A percentile compares a stretch with the other conserved stretches of the same genome.
These are phyloP conservation scores for Cichorium intybus DNA, from an alignment of 140 eudicot genomes.

Conservation along the genomic window DNA sequence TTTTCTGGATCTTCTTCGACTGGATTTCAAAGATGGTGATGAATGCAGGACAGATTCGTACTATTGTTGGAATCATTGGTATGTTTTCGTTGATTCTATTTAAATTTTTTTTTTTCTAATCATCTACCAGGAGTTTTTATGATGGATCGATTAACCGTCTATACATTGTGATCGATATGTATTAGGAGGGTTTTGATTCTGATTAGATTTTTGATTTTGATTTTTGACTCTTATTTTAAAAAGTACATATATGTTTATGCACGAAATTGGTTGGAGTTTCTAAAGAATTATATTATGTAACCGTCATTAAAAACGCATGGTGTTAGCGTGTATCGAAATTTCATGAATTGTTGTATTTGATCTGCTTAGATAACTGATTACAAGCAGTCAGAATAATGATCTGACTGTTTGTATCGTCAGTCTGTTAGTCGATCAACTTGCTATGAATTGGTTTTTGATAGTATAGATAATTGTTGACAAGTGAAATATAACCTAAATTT, in stretches of 20 bases:
- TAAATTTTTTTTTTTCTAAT: neutral
- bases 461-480: neutral
- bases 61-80: constrained; percentile 54
- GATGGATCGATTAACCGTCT: neutral
- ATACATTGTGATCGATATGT: neutral
- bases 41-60: constrained; percentile 32
- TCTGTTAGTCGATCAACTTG: neutral
- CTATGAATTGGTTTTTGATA: too few relatives aligned
- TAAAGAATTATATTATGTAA: neutral
- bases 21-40: constrained; percentile 22
- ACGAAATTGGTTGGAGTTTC: constrained; percentile 13
- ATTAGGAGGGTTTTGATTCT: neutral
- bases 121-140: neutral
- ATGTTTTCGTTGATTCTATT: neutral
- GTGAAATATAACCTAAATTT: neutral
- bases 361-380: constrained; percentile 12
- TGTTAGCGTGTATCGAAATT: constrained; percentile 6
- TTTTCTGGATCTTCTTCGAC: constrained; percentile 13
- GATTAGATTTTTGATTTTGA: neutral
- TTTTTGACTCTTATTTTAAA: neutral
- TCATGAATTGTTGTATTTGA: neutral
- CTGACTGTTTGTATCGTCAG: constrained; percentile 1
- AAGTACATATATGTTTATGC: neutral
- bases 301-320: neutral
- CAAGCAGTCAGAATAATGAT: constrained; percentile 13